Evolutionary conservation across 768 basidiomycete species (phyloP).

Genomic region (Hypholoma sublateritium): DNA sequence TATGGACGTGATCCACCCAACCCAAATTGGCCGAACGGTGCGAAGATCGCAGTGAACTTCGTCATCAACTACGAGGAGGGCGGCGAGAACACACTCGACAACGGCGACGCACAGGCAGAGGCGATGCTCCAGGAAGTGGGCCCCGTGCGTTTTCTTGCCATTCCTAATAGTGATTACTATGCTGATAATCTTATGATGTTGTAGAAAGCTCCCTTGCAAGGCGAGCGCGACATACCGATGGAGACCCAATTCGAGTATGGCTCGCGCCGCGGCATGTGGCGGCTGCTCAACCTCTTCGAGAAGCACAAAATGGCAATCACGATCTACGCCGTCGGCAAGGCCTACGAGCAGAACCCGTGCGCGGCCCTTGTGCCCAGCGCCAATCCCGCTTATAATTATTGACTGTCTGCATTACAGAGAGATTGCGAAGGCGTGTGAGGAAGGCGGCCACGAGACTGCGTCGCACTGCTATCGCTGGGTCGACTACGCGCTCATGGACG

Average conservation of each 20-base stretch:
- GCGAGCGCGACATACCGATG: conserved; percentile 18
- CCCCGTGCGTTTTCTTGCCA: conserved; percentile 4
- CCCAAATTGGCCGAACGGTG: conserved; percentile 18
- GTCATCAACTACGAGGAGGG: conserved; percentile 21
- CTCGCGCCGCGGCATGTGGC: conserved; percentile 20
- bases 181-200: not conserved
- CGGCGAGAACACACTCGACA: conserved; percentile 17
- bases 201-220: conserved; percentile 10
- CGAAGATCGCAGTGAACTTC: conserved; percentile 18
- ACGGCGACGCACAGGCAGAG: conserved; percentile 16
- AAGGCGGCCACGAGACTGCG: conserved; percentile 17
- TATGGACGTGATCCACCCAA: conserved; percentile 16
- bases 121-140: conserved; percentile 14
- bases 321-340: conserved; percentile 17
- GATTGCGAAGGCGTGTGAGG: conserved; percentile 13
- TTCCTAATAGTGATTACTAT: not conserved
- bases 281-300: conserved; percentile 17
- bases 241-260: conserved; percentile 20
- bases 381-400: not conserved
- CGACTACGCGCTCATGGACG: conserved; percentile 16
- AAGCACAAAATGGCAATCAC: conserved; percentile 16
- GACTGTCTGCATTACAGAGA: not conserved
- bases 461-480: conserved; percentile 20
- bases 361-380: not conserved
- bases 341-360: conserved; percentile 16